Percentiles rank a stretch among this genome's conserved stretches.
These are phyloP conservation scores for Wickerhamiella hasegawae DNA, from an alignment of 805 yeast genomes.

Conservation along the genomic window DNA sequence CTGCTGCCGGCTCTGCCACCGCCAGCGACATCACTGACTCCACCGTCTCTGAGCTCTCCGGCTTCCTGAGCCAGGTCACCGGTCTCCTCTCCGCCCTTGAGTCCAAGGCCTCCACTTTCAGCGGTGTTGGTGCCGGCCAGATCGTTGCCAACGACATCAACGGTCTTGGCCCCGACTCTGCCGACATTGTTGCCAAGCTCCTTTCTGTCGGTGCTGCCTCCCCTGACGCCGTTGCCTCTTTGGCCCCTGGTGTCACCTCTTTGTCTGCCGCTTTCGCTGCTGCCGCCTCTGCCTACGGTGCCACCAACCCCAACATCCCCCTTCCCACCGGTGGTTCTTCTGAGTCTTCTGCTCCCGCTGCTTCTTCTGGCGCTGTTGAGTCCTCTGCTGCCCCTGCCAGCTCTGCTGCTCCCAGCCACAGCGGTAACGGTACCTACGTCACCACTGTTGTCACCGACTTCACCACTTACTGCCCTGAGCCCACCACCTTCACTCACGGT, in stretches of 20 bases:
- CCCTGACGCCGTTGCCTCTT: conserved; percentile 2
- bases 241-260: conserved; percentile 1
- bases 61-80: conserved; percentile 7
- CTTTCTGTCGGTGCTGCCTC: no score
- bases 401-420: no score
- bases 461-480: conserved; percentile 65
- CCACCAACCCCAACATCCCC: conserved; percentile 5
- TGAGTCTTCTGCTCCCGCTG: conserved; percentile 4
- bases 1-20: conserved; percentile 5
- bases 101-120: conserved; percentile 13
- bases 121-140: conserved; percentile 11
- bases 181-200: conserved; percentile 8
- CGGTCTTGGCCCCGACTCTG: conserved; percentile 7
- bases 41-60: conserved; percentile 4
- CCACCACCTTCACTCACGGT: conserved; percentile 47
- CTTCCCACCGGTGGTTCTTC: no score
- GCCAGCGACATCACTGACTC: conserved; percentile 7
- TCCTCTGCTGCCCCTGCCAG: conserved; percentile 10
- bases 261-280: conserved; percentile 3
- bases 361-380: background rate
- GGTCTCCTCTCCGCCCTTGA: conserved; percentile 11
- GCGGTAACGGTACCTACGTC: background rate
- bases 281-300: conserved; percentile 6
- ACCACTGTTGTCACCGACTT: conserved; percentile 21
- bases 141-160: conserved; percentile 12